Evolutionary conservation across 108 stramenopile species (phyloP), one percentile per base, ranked within the genome.

Genomic region (Cyclotella baltica): DNA sequence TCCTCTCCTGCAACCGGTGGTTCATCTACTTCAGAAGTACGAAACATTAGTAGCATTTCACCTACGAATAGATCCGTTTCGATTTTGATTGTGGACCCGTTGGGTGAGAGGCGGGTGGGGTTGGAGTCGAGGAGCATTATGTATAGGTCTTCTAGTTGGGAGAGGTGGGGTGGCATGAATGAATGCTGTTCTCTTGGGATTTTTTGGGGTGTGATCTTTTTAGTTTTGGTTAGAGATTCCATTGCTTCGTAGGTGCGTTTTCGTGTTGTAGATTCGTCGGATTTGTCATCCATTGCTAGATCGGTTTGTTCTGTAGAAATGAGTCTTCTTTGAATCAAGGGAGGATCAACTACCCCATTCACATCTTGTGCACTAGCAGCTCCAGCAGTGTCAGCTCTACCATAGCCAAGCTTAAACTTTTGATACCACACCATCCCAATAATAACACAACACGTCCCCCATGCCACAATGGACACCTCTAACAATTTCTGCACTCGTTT

Each of bases 1-100:
- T 90, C 90, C 47, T 73, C 72, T 16, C 53, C 62, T 15, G 35
- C 73, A 1, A 80, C 79, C 3, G 79, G 62, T 6, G 84, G 69
- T 23, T 92, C 90, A 62, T 95, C 91, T 15, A 77, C 85, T 58
- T 96, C 92, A 13, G 92, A 85, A 27, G 97, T 94, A 37, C 92
- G 86, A 81, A 96, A 72, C 84, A 97, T 80, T n/a, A 94, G 73
- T 56, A 96, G 48, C 86, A 96, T 87, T 30, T 91, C 75, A 27
- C 93, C 90, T 15, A 81, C 79, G 65, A 97, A 93, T 71, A 89
- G 85, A 10, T 97, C 94, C 46, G 88, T 96, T 22, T 91, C 90
- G 15, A 91, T 72, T 48, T 77, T 62, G 23, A 62, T 48, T 15
- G 72, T 15, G 31, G 20, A 23, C 5, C 36, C 56, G 72, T 94